Evolutionary conservation across 306 rosid genomes (phyloP), one percentile per base, ranked within the genome.

Genomic region (Trifolium dubium): DNA sequence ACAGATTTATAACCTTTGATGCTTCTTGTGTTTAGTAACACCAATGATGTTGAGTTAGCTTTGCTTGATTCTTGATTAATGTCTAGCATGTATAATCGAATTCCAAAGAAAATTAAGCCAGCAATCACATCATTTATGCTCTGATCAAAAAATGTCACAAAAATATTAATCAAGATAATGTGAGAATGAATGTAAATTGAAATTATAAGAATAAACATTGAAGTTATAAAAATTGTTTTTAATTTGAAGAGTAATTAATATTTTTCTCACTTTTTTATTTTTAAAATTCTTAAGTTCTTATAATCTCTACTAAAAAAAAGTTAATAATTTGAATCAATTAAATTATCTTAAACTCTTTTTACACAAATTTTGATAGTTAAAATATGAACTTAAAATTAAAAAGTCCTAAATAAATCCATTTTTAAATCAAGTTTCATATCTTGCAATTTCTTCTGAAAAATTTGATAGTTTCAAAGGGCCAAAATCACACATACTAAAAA

Each of bases 21-120:
- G 55, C 56, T 79, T 72, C 89, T 77, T 1, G 84, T 83, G 29
- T 64, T 85, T 13, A 85, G 54, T 61, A 83, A 55, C 9, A 83
- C 84, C 73, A 88, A 11, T 67, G 86, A 88, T 41, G 88, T 76
- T 10, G 79, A 82, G 1, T 63, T 13, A 2, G 77, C 34, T 40
- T 64, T 53, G 4, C 82, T 79, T 70, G 86, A 85, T 50, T 82
- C 44, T 15, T 30, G 11, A 55, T 76, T 55, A 0, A 67, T 56
- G 68, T 76, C 85, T 79, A 81, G 69, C 89, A 88, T 88, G 10
- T 81, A 88, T 32, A 88, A 18, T 10, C 92, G 44, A 28, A 81
- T 77, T 17, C 88, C 89, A 1, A 70, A 80, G 60, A 83, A 88
- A 10, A 85, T 58, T 62, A 81, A 18, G 1, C 89, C 89, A 10